Conservation (phyloP, 768 basidiomycete species). For the Phaffia australis region DNA sequence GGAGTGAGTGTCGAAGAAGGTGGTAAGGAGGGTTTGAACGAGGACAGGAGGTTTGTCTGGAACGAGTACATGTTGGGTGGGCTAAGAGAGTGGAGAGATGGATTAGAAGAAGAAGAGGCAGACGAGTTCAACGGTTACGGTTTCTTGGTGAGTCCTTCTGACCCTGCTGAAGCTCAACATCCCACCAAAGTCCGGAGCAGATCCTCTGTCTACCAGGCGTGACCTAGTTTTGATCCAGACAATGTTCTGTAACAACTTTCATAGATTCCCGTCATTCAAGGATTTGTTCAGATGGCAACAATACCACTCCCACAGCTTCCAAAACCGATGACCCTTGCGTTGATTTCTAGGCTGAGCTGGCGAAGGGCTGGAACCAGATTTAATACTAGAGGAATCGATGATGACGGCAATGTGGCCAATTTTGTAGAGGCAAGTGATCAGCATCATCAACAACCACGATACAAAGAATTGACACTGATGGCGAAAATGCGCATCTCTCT, state of each 20-base stretch:
- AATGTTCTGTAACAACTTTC: conserved; percentile 17
- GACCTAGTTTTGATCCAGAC: conserved; percentile 5
- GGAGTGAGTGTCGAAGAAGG: conserved; percentile 12
- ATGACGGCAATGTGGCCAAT: conserved; percentile 63
- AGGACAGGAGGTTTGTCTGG: conserved; percentile 71
- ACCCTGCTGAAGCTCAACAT: not conserved
- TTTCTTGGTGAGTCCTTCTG: conserved; percentile 55
- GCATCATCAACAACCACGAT: conserved; percentile 1
- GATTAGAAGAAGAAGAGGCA: conserved; percentile 54
- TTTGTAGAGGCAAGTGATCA: conserved; percentile 72
- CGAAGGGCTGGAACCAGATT: conserved; percentile 94
- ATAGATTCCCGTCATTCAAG: conserved; percentile 84
- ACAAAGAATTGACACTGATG: not conserved
- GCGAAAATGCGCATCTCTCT: not conserved
- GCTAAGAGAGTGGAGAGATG: conserved; percentile 74
- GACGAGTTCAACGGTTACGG: conserved; percentile 69
- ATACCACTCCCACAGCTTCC: conserved; percentile 64
- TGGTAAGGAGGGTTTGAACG: conserved; percentile 49
- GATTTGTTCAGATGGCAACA: conserved; percentile 73
- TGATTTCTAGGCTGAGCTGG: conserved; percentile 83
- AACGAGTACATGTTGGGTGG: conserved; percentile 82
- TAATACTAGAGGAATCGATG: conserved; percentile 91
- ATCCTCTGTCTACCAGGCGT: too few relatives aligned
- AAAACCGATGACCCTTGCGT: conserved; percentile 60
- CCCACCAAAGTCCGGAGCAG: too few relatives aligned